Evolutionary conservation across 2,329 filamentous ascomycete genomes (phyloP).

Genomic region (Rutstroemia sp.): DNA sequence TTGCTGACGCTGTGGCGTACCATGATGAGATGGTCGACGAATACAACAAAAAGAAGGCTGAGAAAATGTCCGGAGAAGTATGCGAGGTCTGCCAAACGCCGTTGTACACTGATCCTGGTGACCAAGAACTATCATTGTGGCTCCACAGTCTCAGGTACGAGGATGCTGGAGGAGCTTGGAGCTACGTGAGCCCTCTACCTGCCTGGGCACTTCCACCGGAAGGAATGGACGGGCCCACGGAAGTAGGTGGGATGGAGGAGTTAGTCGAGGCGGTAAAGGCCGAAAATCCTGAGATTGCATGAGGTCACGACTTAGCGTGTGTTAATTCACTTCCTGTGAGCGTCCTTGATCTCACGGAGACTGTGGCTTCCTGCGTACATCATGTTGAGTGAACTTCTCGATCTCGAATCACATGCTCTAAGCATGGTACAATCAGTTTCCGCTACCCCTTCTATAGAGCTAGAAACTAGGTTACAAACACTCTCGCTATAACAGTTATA

Average conservation of each 20-base stretch:
- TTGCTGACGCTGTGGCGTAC: constrained; percentile 84
- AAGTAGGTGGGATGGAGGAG: constrained; percentile 55
- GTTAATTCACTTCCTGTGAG: neutral
- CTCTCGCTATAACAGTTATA: too few species aligned
- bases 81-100: constrained; percentile 81
- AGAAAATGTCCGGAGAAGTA: constrained; percentile 81
- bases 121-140: constrained; percentile 87
- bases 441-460: too few species aligned
- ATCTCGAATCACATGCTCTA: neutral
- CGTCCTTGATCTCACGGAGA: neutral
- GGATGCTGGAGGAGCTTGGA: constrained; percentile 75
- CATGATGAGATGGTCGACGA: constrained; percentile 88
- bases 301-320: neutral
- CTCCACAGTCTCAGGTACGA: constrained; percentile 88
- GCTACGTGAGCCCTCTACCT: constrained; percentile 78
- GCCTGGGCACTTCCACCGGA: constrained; percentile 77
- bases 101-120: constrained; percentile 85
- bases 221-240: constrained; percentile 51
- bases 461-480: too few species aligned
- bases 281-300: constrained; percentile 28
- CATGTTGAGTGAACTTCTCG: neutral
- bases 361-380: neutral
- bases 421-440: neutral
- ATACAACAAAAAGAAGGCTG: constrained; percentile 84
- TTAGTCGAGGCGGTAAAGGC: constrained; percentile 43